Conservation (phyloP, 257 asterid genomes). For the Fraxinus cuspidata region DNA sequence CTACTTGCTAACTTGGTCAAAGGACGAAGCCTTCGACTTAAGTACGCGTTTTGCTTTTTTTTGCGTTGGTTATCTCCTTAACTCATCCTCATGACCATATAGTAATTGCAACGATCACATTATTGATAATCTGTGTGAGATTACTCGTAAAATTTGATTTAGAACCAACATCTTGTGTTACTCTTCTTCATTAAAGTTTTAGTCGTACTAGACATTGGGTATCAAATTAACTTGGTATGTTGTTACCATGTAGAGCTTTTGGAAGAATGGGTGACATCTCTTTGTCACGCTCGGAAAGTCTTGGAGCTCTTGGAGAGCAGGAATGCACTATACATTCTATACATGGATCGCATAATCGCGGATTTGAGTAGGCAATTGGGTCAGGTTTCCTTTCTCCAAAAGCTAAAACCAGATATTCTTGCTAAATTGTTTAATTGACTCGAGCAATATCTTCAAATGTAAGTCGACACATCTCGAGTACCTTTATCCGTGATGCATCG, state of each 20-base stretch:
- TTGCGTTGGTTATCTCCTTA: conserved; percentile 5
- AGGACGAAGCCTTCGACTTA: conserved; percentile 51
- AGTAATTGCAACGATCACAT: conserved; percentile 3
- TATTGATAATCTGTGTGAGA: conserved; percentile 12
- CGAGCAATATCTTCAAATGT: conserved; percentile 13
- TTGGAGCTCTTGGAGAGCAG: conserved; percentile 75
- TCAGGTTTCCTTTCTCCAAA: conserved; percentile 54
- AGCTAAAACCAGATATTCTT: conserved; percentile 58
- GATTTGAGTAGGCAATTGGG: conserved; percentile 62
- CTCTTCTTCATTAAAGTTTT: background rate
- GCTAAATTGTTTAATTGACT: conserved; percentile 57
- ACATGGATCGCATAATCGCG: conserved; percentile 90
- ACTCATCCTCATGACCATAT: conserved; percentile 12
- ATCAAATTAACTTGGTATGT: conserved; percentile 3
- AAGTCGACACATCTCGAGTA: conserved; percentile 12
- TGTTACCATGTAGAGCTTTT: conserved; percentile 51
- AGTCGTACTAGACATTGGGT: background rate
- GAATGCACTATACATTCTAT: conserved; percentile 69
- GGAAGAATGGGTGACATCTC: conserved; percentile 80
- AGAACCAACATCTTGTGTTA: background rate
- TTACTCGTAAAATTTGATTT: background rate
- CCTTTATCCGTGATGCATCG: background rate
- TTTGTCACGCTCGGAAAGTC: conserved; percentile 63
- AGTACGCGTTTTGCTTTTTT: conserved; percentile 42
- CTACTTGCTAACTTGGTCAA: conserved; percentile 69